Conservation (phyloP, 2,329 filamentous ascomycete species). For the Colletotrichum horii region DNA sequence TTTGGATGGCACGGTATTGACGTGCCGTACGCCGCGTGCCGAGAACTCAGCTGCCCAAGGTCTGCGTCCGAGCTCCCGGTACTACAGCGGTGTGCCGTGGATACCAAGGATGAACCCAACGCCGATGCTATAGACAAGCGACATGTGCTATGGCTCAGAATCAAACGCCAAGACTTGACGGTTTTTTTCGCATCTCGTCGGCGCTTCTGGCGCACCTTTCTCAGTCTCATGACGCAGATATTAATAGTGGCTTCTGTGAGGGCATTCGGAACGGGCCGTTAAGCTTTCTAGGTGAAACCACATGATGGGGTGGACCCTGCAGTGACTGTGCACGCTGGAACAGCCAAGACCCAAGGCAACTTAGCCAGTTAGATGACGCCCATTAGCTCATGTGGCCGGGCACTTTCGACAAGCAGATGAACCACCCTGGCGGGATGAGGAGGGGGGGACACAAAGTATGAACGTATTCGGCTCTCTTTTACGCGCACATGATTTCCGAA, state of each 20-base stretch:
- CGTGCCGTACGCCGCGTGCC: neutral
- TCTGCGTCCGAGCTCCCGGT: neutral
- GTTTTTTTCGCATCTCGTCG: neutral
- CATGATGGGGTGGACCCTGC: neutral
- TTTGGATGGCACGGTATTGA: neutral
- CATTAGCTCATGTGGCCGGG: neutral
- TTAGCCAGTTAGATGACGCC: neutral
- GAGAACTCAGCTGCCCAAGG: neutral
- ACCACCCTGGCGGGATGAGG: neutral
- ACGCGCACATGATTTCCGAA: neutral
- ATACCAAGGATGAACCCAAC: neutral
- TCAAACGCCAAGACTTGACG: neutral
- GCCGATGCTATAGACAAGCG: neutral
- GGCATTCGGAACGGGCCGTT: constrained; percentile 18
- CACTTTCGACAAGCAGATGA: constrained; percentile 2
- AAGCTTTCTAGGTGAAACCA: constrained; percentile 4
- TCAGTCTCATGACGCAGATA: neutral
- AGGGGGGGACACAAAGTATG: neutral
- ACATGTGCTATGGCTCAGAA: neutral
- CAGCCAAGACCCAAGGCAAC: neutral
- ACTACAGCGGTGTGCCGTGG: neutral
- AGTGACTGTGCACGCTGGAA: neutral
- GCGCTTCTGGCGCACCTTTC: neutral
- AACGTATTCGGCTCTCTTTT: neutral
- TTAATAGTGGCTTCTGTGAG: neutral